Percentiles rank a stretch among this genome's conserved stretches.
Conservation (phyloP, 768 basidiomycete genomes). For the Coprinopsis cinerea region DNA sequence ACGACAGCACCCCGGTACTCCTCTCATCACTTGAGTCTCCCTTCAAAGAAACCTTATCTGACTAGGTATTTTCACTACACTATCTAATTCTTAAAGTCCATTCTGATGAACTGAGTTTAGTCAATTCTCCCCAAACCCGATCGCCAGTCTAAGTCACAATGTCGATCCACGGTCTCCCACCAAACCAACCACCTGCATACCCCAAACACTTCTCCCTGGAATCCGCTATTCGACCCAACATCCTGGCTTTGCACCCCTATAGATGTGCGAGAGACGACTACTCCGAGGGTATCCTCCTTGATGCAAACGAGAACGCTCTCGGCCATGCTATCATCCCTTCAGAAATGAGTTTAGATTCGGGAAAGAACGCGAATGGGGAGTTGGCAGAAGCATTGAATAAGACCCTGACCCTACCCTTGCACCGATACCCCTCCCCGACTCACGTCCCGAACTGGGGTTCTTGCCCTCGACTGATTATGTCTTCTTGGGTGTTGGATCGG, state of each 20-base stretch:
- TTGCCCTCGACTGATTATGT: slow-evolving; percentile 62
- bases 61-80: too few relatives aligned
- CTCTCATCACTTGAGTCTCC: too few relatives aligned
- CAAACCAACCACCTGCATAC: slow-evolving; percentile 34
- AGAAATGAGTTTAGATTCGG: slow-evolving; percentile 6
- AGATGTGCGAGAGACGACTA: slow-evolving; percentile 97
- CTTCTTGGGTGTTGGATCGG: slow-evolving; percentile 94
- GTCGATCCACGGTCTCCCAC: slow-evolving; percentile 59
- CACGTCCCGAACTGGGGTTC: slow-evolving; percentile 66
- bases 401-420: slow-evolving; percentile 49
- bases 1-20: slow-evolving; percentile 89
- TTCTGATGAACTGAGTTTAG: too few relatives aligned
- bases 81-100: too few relatives aligned
- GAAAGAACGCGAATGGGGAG: slow-evolving; percentile 6
- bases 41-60: too few relatives aligned
- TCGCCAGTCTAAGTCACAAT: slow-evolving; percentile 29
- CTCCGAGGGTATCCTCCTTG: slow-evolving; percentile 82
- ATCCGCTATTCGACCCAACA: slow-evolving; percentile 85
- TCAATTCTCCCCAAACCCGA: background rate
- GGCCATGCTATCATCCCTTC: slow-evolving; percentile 71
- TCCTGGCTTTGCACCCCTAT: slow-evolving; percentile 87
- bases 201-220: slow-evolving; percentile 86
- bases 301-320: slow-evolving; percentile 96
- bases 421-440: slow-evolving; percentile 93
- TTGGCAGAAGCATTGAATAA: slow-evolving; percentile 22